Evolutionary conservation across 306 rosid species (phyloP), one percentile per base, ranked within the genome.

Genomic region (Abrus pulchellus): DNA sequence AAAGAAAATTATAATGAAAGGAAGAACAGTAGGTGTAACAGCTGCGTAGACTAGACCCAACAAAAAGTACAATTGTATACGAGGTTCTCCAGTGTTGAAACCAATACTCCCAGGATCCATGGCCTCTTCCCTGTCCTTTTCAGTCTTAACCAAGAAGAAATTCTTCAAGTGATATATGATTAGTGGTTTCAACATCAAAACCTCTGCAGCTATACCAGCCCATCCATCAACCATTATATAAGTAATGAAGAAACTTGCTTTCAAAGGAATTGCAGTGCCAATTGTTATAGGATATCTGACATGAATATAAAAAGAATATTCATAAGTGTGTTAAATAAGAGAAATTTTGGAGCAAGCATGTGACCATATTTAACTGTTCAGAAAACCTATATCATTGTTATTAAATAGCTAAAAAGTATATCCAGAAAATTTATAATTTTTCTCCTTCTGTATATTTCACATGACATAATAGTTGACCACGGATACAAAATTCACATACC

Each of bases 191-290:
- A 96, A 76, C 99, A 96, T 96, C 80, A 96, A 83, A 70, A 96
- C 93, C 91, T 96, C 99, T 34, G 78, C 99, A 68, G 99, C 98
- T 81, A 96, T 96, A 78, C 99, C 97, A 28, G 99, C 92, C 99
- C 99, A 96, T 78, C 99, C 99, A 85, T 95, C 99, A 82, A 95
- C 99, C 99, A 95, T 95, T 83, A 95, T 93, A 41, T 95, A 95
- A 55, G 93, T 91, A 36, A 96, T 92, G 89, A 96, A 96, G 92
- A 96, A 96, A 83, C 98, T 93, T 70, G 99, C 99, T 86, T 87
- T 96, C 80, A 96, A 59, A n/a, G 99, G 98, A 83, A 96, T 87
- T 13, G 97, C 96, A 49, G 85, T 83, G 61, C 99, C 99, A 57
- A 96, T 76, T 86, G 93, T 93, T 83, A 54, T 60, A 14, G 99